These are phyloP conservation scores for Sugiyamaella floridensis DNA, from an alignment of 805 yeast species.

Conservation along the genomic window DNA sequence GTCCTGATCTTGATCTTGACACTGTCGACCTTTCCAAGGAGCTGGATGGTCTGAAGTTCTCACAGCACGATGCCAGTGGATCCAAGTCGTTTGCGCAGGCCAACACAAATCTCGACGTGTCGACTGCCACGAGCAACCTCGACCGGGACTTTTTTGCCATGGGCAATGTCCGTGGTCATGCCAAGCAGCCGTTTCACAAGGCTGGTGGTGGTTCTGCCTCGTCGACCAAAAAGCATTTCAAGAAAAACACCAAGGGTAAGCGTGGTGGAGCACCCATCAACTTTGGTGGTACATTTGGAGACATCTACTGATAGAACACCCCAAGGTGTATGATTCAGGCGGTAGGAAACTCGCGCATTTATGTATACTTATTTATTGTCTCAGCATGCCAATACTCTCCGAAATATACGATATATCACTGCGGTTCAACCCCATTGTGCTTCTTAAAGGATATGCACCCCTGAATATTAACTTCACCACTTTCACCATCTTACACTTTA, in stretches of 20 bases:
- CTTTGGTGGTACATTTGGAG: slow-evolving; percentile 16
- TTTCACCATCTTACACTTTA: background rate
- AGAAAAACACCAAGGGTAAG: slow-evolving; percentile 55
- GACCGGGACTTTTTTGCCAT: slow-evolving; percentile 80
- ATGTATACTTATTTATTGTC: background rate
- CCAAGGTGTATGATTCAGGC: background rate
- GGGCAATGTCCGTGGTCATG: slow-evolving; percentile 55
- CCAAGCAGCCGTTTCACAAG: slow-evolving; percentile 66
- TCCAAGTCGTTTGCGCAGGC: slow-evolving; percentile 70
- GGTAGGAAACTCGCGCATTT: background rate
- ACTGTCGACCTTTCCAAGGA: slow-evolving; percentile 62
- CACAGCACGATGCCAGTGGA: slow-evolving; percentile 62
- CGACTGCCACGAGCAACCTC: slow-evolving; percentile 71
- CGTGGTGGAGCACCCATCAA: slow-evolving; percentile 2
- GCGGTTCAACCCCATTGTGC: background rate
- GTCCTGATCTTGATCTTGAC: slow-evolving; percentile 36
- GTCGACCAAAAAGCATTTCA: slow-evolving; percentile 55
- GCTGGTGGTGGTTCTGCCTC: slow-evolving; percentile 19
- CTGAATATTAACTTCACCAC: background rate
- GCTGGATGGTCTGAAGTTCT: slow-evolving; percentile 65
- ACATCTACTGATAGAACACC: slow-evolving; percentile 9
- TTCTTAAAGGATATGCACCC: background rate
- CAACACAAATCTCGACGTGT: slow-evolving; percentile 28
- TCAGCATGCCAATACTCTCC: background rate
- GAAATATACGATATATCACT: background rate